Base-by-base conservation (phyloP, 176 grass and related monocot species). In the Paspalum notatum region DNA sequence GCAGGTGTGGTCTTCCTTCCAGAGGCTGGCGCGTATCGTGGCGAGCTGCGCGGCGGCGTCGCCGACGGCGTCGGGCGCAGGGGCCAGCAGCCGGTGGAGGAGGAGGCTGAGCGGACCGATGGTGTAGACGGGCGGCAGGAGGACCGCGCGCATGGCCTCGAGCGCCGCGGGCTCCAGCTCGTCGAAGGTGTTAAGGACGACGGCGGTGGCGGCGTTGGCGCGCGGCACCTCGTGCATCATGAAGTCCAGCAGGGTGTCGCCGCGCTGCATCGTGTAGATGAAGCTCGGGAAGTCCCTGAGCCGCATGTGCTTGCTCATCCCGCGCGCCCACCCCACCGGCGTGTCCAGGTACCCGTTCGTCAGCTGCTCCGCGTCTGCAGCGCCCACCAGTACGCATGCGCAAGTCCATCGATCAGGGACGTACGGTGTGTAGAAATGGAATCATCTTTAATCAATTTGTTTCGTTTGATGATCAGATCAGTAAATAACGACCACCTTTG, bases 271-370 rank as follows among this genome's bases (percentile, higher is more conserved):
- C 45, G 87, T 80, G 53, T 62, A 62, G 51, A 84, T 56, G 25
- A 87, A 82, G 43, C 7, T 79, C 46, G 83, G 83, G 66, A 79
- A 79, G 46, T 85, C 83, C 8, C 58, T 50, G 15, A 85, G 74
- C 21, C 83, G 83, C 75, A 85, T 85, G 75, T 71, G 83, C 55
- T 79, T 62, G 75, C 83, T 85, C 83, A 85, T 63, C 46, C 85
- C 77, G 15, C 43, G 62, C 42, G 71, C 78, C 63, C 61, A 75
- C 8, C n/a, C 27, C 43, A 75, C 71, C 62, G 70, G 7, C 61
- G 48, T 81, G 71, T 87, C 78, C 77, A 87, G 42, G 85, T 57
- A 61, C 52, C 78, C 60, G 77, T 87, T 87, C 10, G 25, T 65
- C 43, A 88, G 68, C 16, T 84, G 86, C 66, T 62, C 66, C 10